Conservation (phyloP, 352 stramenopile species). For the Phytopythium helicoides region DNA sequence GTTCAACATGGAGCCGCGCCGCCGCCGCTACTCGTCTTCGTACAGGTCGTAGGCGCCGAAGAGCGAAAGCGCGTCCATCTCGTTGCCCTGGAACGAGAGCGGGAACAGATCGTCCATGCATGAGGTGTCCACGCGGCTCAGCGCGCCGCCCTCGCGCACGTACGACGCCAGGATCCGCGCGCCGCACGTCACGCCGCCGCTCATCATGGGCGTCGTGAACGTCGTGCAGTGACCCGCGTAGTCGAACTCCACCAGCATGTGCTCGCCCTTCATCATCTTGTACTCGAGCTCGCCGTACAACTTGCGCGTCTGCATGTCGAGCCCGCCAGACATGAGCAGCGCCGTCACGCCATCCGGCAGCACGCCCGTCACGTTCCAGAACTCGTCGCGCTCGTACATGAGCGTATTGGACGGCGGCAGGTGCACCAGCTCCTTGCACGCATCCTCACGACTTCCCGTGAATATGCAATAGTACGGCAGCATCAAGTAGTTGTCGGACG, state of each 20-base stretch:
- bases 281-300: conserved; percentile 57
- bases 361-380: conserved; percentile 62
- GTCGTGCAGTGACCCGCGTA: conserved; percentile 74
- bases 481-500: conserved; percentile 63
- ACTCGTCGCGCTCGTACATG: conserved; percentile 57
- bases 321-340: conserved; percentile 50
- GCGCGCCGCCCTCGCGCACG: conserved; percentile 48
- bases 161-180: conserved; percentile 69
- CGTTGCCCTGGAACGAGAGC: conserved; percentile 31
- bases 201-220: conserved; percentile 60
- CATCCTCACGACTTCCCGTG: conserved; percentile 55
- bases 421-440: conserved; percentile 48
- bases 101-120: conserved; percentile 59
- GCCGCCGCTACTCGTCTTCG: conserved; percentile 11
- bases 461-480: conserved; percentile 80
- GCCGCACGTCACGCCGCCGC: conserved; percentile 49
- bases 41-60: conserved; percentile 10
- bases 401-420: conserved; percentile 34
- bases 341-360: conserved; percentile 39
- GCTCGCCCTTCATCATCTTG: conserved; percentile 40
- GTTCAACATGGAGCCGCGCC: too few species aligned
- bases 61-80: not conserved
- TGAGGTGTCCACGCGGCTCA: conserved; percentile 61
- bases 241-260: conserved; percentile 69
- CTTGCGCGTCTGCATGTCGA: conserved; percentile 52